Evolutionary conservation across 106 monocot species (phyloP).

Genomic region (Allium cepa): DNA sequence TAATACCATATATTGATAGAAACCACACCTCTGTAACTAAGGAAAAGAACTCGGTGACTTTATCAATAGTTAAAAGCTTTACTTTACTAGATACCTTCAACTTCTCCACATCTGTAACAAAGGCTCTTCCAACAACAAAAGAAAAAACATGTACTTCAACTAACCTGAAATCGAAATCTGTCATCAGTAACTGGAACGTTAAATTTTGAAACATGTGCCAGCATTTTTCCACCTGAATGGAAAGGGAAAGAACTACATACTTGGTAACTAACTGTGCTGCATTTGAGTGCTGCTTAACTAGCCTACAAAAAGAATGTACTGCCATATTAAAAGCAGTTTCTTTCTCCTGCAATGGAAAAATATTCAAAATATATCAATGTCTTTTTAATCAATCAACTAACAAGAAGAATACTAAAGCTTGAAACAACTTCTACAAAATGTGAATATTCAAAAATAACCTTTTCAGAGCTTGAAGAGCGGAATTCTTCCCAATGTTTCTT

Average conservation of each 20-base stretch:
- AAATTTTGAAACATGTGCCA: not conserved
- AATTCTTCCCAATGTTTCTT: slow-evolving; percentile 98
- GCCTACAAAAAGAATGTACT: slow-evolving; percentile 89
- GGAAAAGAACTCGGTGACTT: slow-evolving; percentile 75
- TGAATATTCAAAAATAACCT: slow-evolving; percentile 37
- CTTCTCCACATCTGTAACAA: slow-evolving; percentile 96
- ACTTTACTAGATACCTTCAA: slow-evolving; percentile 66
- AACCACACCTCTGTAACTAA: slow-evolving; percentile 57
- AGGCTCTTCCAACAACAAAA: slow-evolving; percentile 99
- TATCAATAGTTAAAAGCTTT: slow-evolving; percentile 51
- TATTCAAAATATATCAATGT: not conserved
- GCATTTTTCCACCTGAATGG: not conserved
- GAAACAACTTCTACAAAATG: not conserved
- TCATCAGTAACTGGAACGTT: not conserved
- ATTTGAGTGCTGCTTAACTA: slow-evolving; percentile 74
- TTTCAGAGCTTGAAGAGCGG: slow-evolving; percentile 96
- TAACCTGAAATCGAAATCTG: slow-evolving; percentile 49
- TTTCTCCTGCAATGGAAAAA: slow-evolving; percentile 73
- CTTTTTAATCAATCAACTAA: not conserved
- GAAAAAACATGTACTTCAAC: slow-evolving; percentile 98
- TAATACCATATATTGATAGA: not conserved
- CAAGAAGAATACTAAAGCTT: not conserved
- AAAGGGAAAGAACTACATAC: slow-evolving; percentile 25
- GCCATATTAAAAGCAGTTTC: slow-evolving; percentile 83
- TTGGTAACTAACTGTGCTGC: slow-evolving; percentile 73